Evolutionary conservation across 148 eudicot genomes (phyloP).

Genomic region (Nepenthes gracilis): DNA sequence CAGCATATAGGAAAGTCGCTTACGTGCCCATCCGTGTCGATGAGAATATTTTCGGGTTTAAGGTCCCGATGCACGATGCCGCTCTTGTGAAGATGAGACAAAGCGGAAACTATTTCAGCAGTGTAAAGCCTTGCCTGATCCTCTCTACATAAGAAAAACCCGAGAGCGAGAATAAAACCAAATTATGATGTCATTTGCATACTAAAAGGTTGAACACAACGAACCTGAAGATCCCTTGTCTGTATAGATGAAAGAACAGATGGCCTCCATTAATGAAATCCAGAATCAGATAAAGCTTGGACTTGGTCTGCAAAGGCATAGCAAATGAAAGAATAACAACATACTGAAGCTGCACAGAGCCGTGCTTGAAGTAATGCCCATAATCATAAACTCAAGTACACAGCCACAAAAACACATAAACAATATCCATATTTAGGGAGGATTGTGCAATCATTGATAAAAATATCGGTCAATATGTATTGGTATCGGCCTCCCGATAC

Average conservation of each 20-base stretch:
- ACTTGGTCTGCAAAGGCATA: slow-evolving; percentile 52
- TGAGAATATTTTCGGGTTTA: slow-evolving; percentile 91
- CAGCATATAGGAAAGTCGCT: slow-evolving; percentile 5
- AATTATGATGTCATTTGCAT: slow-evolving; percentile 7
- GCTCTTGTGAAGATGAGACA: slow-evolving; percentile 79
- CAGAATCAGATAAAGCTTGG: slow-evolving; percentile 55
- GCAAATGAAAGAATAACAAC: no score
- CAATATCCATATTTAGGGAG: no score
- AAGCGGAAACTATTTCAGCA: slow-evolving; percentile 87
- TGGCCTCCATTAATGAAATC: slow-evolving; percentile 92
- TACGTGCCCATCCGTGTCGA: slow-evolving; percentile 89
- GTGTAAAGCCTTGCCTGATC: slow-evolving; percentile 85
- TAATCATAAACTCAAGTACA: no score
- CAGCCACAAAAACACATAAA: no score
- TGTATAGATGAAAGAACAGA: slow-evolving; percentile 76
- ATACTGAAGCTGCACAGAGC: no score
- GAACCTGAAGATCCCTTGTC: slow-evolving; percentile 85
- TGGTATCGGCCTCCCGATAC: no score
- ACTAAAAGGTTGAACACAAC: slow-evolving; percentile 2
- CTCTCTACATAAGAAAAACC: slow-evolving; percentile 52
- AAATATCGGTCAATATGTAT: no score
- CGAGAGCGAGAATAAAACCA: slow-evolving; percentile 21
- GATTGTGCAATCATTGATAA: no score
- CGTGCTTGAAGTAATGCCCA: no score
- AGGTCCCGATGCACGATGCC: slow-evolving; percentile 97